Conservation (phyloP, 148 eudicot genomes). For the Camellia japonica region DNA sequence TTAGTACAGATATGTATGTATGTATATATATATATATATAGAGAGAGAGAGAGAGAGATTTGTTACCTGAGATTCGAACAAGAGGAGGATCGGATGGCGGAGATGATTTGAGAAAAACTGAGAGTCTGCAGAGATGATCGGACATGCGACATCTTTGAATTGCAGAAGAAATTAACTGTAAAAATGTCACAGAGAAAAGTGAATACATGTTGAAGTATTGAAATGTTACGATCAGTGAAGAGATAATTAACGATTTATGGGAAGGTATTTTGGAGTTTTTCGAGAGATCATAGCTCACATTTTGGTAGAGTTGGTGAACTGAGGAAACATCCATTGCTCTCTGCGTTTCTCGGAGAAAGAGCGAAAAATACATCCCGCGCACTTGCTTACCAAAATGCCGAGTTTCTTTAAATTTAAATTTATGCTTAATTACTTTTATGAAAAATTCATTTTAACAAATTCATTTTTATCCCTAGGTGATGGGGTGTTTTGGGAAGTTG, state of each 20-base stretch:
- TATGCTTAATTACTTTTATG: too few relatives aligned
- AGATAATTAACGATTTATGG: not conserved
- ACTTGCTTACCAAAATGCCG: not conserved
- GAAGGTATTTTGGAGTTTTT: not conserved
- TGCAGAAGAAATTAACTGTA: constrained; percentile 58
- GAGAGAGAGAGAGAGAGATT: not conserved
- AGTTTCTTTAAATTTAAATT: not conserved
- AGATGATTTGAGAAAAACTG: constrained; percentile 40
- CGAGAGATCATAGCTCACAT: constrained; percentile 6
- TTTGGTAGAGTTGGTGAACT: constrained; percentile 17
- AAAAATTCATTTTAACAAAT: too few relatives aligned
- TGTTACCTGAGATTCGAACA: constrained; percentile 50
- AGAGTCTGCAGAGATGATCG: constrained; percentile 50
- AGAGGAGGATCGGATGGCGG: constrained; percentile 23
- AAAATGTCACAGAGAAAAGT: not conserved
- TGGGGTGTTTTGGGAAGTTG: too few relatives aligned
- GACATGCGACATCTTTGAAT: constrained; percentile 60
- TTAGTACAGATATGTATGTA: not conserved
- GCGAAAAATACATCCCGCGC: not conserved
- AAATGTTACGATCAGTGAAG: not conserved
- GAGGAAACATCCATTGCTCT: constrained; percentile 22
- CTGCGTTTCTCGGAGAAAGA: not conserved
- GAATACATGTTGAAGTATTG: not conserved
- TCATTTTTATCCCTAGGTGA: too few relatives aligned
- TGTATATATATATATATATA: not conserved